A percentile compares a stretch with the other conserved stretches of the same genome.
phyloP scores from a whole-genome alignment of 2,329 filamentous ascomycete species.

The Talaromyces sp. region DNA sequence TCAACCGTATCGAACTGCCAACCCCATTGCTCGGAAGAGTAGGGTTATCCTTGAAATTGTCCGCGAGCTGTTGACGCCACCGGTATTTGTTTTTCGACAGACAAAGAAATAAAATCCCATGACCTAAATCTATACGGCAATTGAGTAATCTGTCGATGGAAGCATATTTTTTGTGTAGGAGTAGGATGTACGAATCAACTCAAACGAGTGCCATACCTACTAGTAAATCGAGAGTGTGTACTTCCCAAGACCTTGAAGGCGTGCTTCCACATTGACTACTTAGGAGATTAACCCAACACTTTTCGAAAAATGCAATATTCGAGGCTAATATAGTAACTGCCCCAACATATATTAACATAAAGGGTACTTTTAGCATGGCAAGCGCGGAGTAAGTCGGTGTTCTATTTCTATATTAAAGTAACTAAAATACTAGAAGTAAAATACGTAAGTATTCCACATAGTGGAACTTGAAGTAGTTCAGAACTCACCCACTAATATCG shows the following conservation, averaged over 20 bases:
- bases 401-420: not conserved
- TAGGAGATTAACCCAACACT: not conserved
- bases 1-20: conserved; percentile 3
- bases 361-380: not conserved
- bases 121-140: not conserved
- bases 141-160: not conserved
- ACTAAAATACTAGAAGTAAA: not conserved
- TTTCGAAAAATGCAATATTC: not conserved
- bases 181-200: not conserved
- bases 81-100: not conserved
- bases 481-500: not conserved
- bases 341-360: not conserved
- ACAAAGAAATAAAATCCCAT: not conserved
- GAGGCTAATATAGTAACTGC: not conserved
- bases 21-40: not conserved
- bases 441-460: not conserved
- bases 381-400: not conserved
- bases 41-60: not conserved
- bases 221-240: not conserved
- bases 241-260: not conserved
- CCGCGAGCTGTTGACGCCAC: not conserved
- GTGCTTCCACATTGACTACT: not conserved
- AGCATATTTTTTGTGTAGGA: not conserved
- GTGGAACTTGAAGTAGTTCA: not conserved
- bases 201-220: not conserved